Base-by-base conservation (phyloP, 2,329 filamentous ascomycete species). In the Aspergillus piperis region DNA sequence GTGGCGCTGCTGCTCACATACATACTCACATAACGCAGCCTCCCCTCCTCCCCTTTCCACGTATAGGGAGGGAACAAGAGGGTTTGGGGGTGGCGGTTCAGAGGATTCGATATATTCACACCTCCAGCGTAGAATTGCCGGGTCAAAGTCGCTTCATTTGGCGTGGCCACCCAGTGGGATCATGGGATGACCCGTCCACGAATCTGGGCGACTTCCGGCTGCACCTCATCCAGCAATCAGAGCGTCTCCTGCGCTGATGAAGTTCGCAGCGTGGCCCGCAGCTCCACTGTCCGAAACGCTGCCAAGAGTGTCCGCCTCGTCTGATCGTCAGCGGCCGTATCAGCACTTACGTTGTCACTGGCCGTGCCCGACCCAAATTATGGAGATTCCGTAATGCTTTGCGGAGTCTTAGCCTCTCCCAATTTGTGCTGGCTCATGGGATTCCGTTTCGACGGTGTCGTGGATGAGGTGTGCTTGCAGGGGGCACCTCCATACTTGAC, bases 291-390 rank as follows among this genome's bases (percentile, higher is more conserved):
- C 39, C 48, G 49, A 65, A 64, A 64, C 58, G 56, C 57, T 60
- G 70, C 70, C 70, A 71, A 71, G 70, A 64, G 58, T 32, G 53
- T 61, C 63, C 59, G 65, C 57, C 53, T 62, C 59, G 15, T 55
- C 59, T 53, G 53, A 65, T 66, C 62, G 62, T 64, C 65, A 64
- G 62, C 62, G 56, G 54, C 64, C 62, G 61, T 67, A 57, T 64
- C 64, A 64, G 61, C 60, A 49, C 61, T 68, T 67, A 62, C 64
- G 64, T 66, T 62, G 64, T 64, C 61, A 59, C 54, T 65, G 62
- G 55, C 36, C 53, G 57, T 51, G 55, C 56, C 53, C 48, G 42
- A n/a, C 32, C 17, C 38, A 48, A 49, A 47, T 51, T 58, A 63
- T 61, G 62, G 58, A 62, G 56, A 57, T 54, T 55, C 51, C 57